Evolutionary conservation across 2,329 filamentous ascomycete species (phyloP).

Genomic region (Clonostachys rosea): DNA sequence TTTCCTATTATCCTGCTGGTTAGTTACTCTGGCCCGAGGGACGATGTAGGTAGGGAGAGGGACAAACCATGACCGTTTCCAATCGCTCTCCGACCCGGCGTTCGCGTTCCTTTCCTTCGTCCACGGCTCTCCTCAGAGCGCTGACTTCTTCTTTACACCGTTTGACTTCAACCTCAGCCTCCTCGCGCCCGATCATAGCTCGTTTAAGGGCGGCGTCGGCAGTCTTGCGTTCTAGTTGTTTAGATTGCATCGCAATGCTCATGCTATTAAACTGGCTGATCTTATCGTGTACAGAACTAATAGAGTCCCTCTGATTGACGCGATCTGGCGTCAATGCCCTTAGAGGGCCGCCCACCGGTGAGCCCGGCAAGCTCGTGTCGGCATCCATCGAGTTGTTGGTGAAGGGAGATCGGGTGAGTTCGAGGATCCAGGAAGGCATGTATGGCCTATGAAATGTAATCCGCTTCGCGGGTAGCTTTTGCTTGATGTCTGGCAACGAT

Average conservation of each 20-base stretch:
- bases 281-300: slow-evolving; percentile 60
- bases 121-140: slow-evolving; percentile 49
- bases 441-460: too few species aligned
- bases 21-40: neutral
- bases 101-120: slow-evolving; percentile 63
- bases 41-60: too few species aligned
- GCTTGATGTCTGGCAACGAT: too few species aligned
- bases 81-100: slow-evolving; percentile 61
- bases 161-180: slow-evolving; percentile 65
- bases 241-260: slow-evolving; percentile 54
- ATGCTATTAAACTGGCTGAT: slow-evolving; percentile 71
- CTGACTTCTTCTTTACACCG: slow-evolving; percentile 57
- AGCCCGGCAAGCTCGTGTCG: slow-evolving; percentile 44
- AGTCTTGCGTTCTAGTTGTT: slow-evolving; percentile 58
- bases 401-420: neutral
- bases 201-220: slow-evolving; percentile 63
- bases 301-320: slow-evolving; percentile 46
- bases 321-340: slow-evolving; percentile 60
- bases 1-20: slow-evolving; percentile 46
- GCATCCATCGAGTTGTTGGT: slow-evolving; percentile 28
- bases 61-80: slow-evolving; percentile 64
- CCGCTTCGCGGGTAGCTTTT: too few species aligned
- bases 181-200: slow-evolving; percentile 64
- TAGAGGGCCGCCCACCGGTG: slow-evolving; percentile 49
- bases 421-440: neutral